These are phyloP conservation scores for Taxillus chinensis DNA, from an alignment of 164 flowering plant genomes.

Conservation along the genomic window DNA sequence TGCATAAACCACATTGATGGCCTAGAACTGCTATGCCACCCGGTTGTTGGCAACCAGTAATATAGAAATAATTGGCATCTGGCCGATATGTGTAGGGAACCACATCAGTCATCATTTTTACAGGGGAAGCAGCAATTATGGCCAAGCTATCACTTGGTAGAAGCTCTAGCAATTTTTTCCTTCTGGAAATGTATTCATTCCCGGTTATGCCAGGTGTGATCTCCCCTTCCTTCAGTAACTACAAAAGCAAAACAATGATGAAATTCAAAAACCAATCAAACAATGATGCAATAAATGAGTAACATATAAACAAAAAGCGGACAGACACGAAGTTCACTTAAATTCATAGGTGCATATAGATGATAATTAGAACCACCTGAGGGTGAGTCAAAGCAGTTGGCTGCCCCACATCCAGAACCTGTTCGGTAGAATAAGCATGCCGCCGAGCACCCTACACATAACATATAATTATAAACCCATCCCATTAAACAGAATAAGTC, in stretches of 20 bases:
- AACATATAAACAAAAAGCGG: neutral
- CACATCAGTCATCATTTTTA: slow-evolving; percentile 97
- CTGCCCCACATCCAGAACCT: slow-evolving; percentile 60
- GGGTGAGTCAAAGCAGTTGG: slow-evolving; percentile 82
- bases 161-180: slow-evolving; percentile 64
- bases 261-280: neutral
- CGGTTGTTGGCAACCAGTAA: slow-evolving; percentile 96
- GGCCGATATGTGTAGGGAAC: slow-evolving; percentile 88
- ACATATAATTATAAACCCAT: neutral
- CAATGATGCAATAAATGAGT: neutral
- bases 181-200: slow-evolving; percentile 63
- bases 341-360: neutral
- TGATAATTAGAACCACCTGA: slow-evolving; percentile 35
- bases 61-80: slow-evolving; percentile 76
- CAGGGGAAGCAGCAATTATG: slow-evolving; percentile 84
- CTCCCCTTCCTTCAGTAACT: slow-evolving; percentile 76
- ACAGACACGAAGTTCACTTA: neutral
- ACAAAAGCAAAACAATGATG: slow-evolving; percentile 7
- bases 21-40: slow-evolving; percentile 89
- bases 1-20: slow-evolving; percentile 81
- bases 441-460: slow-evolving; percentile 20
- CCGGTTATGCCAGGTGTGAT: slow-evolving; percentile 68
- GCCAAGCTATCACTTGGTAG: slow-evolving; percentile 80
- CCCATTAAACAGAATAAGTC: slow-evolving; percentile 6
- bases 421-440: slow-evolving; percentile 31